These are phyloP conservation scores for Kandelia obovata DNA, from an alignment of 345 rosid genomes.

Conservation along the genomic window DNA sequence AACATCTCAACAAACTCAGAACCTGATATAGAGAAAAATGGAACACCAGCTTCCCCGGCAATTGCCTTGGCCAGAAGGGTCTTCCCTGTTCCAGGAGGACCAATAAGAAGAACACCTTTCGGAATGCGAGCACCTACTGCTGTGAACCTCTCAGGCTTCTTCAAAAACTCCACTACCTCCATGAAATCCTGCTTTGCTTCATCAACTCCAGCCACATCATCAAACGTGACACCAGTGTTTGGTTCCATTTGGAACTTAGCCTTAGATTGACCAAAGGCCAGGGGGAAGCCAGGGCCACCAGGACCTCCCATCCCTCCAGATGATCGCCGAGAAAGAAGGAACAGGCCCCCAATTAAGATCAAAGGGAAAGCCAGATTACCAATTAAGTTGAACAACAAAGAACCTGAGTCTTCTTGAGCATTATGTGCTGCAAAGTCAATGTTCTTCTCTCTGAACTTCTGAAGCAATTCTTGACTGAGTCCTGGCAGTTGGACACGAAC, in stretches of 20 bases:
- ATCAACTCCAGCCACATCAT: constrained; percentile 99
- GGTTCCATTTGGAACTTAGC: constrained; percentile 99
- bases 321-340: constrained; percentile 88
- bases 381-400: constrained; percentile 73
- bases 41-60: constrained; percentile 99
- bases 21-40: constrained; percentile 92
- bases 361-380: constrained; percentile 90
- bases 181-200: constrained; percentile 99
- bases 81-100: constrained; percentile 99
- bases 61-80: constrained; percentile 98
- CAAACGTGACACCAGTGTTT: constrained; percentile 94
- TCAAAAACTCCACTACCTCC: constrained; percentile 97
- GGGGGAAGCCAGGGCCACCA: constrained; percentile 94
- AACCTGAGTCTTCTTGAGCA: constrained; percentile 96
- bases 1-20: constrained; percentile 99
- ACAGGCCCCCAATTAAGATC: constrained; percentile 89
- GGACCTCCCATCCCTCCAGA: constrained; percentile 99
- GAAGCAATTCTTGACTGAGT: constrained; percentile 89
- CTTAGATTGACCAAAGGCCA: constrained; percentile 84
- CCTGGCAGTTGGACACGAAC: constrained; percentile 98
- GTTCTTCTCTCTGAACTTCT: constrained; percentile 90
- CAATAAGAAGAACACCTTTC: constrained; percentile 94
- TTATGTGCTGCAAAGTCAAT: constrained; percentile 97
- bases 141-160: constrained; percentile 98
- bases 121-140: constrained; percentile 96